Base-by-base conservation (phyloP, 2,329 filamentous ascomycete species). In the Exophiala sp. region DNA sequence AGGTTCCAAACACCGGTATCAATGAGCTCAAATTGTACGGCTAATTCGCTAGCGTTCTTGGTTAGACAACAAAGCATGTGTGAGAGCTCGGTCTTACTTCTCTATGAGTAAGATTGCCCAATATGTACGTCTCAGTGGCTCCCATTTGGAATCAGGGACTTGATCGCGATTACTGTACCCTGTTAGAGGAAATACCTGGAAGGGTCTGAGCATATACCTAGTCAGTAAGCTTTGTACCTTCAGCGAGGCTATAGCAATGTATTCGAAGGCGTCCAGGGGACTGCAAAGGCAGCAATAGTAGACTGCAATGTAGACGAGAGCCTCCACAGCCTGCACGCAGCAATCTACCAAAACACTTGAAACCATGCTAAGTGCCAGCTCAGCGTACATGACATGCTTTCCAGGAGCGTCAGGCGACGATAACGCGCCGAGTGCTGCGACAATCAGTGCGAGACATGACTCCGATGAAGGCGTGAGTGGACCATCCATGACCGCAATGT, bases 241-340 rank as follows among this genome's bases (percentile, higher is more conserved):
- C 47, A 59, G 64, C 2, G 65, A 66, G 4, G 66, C 65, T 8
- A 67, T 62, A 44, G 66, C 41, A 33, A 60, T 61, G 41, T 66
- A 67, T 36, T 68, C 65, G 52, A 67, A 62, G 1, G 66, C 66
- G 44, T 68, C 65, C 39, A 64, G 65, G 10, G 65, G 66, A 39
- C 60, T 63, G 8, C 58, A 51, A 8, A 65, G 52, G 39, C 59
- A 65, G 50, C 59, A 60, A 44, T 68, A 64, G 56, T 68, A 66
- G 41, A 67, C 53, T 33, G 59, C 60, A 12, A 66, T 43, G 4
- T 66, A 54, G 8, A 68, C 20, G 10, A 66, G 50, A 40, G 63
- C 65, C 50, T 67, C 65, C 8, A 66, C 59, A 38, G 58, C 63
- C 5, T 44, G 52, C 10, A 67, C 45, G 46, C 57, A 63, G 38